Evolutionary conservation across 2,329 filamentous ascomycete species (phyloP).

Genomic region (Epichloe elymi): DNA sequence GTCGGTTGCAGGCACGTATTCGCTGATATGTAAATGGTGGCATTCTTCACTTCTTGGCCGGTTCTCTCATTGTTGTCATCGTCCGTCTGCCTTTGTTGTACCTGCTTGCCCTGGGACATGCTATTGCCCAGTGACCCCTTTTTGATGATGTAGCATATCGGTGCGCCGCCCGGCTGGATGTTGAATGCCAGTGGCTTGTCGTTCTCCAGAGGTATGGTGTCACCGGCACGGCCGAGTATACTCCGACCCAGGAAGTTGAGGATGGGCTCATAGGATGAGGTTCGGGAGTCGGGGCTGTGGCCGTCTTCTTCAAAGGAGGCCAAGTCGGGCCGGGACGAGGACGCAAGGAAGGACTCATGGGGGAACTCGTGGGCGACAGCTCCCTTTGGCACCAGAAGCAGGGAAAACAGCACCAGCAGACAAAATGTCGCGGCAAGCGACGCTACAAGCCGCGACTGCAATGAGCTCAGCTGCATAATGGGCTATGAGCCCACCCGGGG

Average conservation of each 20-base stretch:
- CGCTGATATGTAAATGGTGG: constrained; percentile 63
- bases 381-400: constrained; percentile 44
- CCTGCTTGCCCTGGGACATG: constrained; percentile 3
- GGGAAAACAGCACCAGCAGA: constrained; percentile 46
- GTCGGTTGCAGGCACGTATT: constrained; percentile 74
- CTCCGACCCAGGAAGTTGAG: constrained; percentile 49
- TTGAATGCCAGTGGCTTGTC: constrained; percentile 50
- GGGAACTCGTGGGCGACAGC: constrained; percentile 47
- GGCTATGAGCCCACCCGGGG: constrained; percentile 7
- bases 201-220: constrained; percentile 41
- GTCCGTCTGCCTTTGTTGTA: neutral
- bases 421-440: constrained; percentile 49
- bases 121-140: constrained; percentile 16
- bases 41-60: neutral
- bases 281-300: constrained; percentile 9
- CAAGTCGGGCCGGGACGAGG: neutral
- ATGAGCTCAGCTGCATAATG: constrained; percentile 48
- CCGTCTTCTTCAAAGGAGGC: neutral
- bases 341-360: constrained; percentile 2
- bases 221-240: constrained; percentile 48
- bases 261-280: constrained; percentile 40
- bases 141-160: constrained; percentile 27
- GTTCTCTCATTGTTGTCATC: neutral
- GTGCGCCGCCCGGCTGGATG: constrained; percentile 45
- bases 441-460: constrained; percentile 60